These are phyloP conservation scores for Tillandsia leiboldiana DNA, from an alignment of 176 grass and related monocot genomes.

Conservation along the genomic window DNA sequence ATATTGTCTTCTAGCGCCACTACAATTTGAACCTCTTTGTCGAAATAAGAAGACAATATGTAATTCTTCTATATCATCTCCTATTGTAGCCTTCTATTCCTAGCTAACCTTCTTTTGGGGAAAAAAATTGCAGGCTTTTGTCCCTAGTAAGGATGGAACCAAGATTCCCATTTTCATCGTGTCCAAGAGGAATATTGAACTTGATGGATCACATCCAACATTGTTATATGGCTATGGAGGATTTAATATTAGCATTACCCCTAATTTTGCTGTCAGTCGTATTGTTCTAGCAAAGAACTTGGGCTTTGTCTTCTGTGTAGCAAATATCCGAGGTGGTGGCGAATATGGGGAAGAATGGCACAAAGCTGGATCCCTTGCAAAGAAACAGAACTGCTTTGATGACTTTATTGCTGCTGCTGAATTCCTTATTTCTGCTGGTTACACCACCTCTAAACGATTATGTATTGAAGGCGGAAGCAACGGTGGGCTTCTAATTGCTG, in stretches of 20 bases:
- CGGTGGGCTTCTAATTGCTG: conserved; percentile 84
- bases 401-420: conserved; percentile 79
- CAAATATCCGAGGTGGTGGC: conserved; percentile 89
- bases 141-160: conserved; percentile 58
- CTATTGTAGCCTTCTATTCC: no score
- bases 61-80: no score
- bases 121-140: no score
- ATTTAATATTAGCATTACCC: conserved; percentile 77
- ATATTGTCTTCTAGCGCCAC: background rate
- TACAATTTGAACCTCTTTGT: no score
- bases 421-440: conserved; percentile 57
- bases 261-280: conserved; percentile 58
- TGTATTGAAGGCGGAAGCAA: conserved; percentile 98
- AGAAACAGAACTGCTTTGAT: conserved; percentile 96
- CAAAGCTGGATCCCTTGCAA: conserved; percentile 76
- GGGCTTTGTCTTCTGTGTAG: conserved; percentile 56
- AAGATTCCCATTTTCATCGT: conserved; percentile 92
- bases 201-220: conserved; percentile 73
- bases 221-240: conserved; percentile 95
- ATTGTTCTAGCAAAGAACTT: conserved; percentile 71
- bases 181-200: conserved; percentile 60
- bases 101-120: no score
- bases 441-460: conserved; percentile 49
- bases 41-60: no score
- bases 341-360: conserved; percentile 99